Evolutionary conservation across 331 rosid species (phyloP).

Genomic region (Quercus lobata): DNA sequence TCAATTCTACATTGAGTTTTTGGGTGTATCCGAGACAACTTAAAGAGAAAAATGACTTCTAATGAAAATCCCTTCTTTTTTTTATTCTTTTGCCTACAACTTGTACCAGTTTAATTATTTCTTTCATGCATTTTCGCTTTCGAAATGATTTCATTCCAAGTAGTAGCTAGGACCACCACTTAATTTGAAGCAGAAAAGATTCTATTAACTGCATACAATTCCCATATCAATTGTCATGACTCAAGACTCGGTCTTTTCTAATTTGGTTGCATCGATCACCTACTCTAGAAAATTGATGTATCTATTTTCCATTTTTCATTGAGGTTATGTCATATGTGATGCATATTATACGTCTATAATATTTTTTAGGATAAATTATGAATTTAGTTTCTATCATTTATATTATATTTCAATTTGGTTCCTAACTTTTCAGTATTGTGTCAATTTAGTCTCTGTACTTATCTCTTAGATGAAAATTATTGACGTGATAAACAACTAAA

Average conservation of each 20-base stretch:
- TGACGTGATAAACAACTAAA: too few relatives aligned
- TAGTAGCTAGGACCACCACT: slow-evolving; percentile 63
- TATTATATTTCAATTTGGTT: fast-evolving
- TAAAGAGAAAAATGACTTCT: neutral
- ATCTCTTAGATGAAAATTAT: fast-evolving
- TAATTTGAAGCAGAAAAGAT: slow-evolving; percentile 14
- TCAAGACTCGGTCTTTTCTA: too few relatives aligned
- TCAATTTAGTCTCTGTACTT: too few relatives aligned
- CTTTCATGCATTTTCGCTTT: slow-evolving; percentile 52
- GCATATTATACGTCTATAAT: too few relatives aligned
- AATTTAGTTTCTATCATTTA: fast-evolving
- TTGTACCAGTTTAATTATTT: slow-evolving; percentile 24
- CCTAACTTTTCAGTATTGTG: too few relatives aligned
- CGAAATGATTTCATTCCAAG: slow-evolving; percentile 64
- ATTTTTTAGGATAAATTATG: too few relatives aligned
- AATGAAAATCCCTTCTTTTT: slow-evolving; percentile 2
- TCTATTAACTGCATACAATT: slow-evolving; percentile 29
- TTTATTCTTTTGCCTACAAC: slow-evolving; percentile 18
- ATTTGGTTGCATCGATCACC: too few relatives aligned
- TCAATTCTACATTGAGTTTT: neutral
- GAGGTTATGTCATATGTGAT: too few relatives aligned
- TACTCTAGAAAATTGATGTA: too few relatives aligned
- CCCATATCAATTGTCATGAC: slow-evolving; percentile 14
- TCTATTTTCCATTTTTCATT: too few relatives aligned
- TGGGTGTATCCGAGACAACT: neutral